Base-by-base conservation (phyloP, 1,284 basidiomycete genomes). In the Lignosus rhinocerotis region DNA sequence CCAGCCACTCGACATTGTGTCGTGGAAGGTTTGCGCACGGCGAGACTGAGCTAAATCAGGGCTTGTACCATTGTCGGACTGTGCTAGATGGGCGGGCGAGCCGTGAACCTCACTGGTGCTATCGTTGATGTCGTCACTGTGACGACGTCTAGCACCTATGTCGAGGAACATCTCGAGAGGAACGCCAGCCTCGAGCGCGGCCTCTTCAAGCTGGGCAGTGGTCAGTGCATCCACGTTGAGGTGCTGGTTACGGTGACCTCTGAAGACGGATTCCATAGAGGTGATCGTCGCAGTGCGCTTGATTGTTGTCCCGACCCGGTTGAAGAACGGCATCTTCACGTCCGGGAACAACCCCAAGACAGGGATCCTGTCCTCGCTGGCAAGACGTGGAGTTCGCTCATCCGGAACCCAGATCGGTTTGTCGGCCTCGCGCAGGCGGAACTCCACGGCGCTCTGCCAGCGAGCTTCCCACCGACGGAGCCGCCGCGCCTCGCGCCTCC, bases 131-230 rank as follows among this genome's bases (percentile, higher is more conserved):
- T 8, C 17, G 12, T 31, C 54, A 12, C 47, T 14, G 5, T 31
- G 17, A 3, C 51, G 48, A 21, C 56, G 49, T 48, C 56, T 58
- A 42, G 56, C 50, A 46, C 57, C 59, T 50, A 66, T 53, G 42
- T 66, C 68, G 34, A 70, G 72, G 21, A 87, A 74, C 51, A 75
- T 77, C 31, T 77, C 72, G 1, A 87, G 74, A 0, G 86, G 80
- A 0, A 84, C 80, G 2, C 87, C 87, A 11, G 82, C 82, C 67
- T 88, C 87, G 60, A 85, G 74, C 1, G 86, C 83, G 3, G 86
- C 82, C 21, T 77, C 78, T 59, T 86, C 80, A 2, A 88, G 76
- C 68, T 86, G 77, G 7, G 67, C 67, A 17, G 73, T 75, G 25
- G 78, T 75, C 44, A 90, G 75, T 3, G 77, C 85, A 60, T 83